These are phyloP conservation scores for Schizosaccharomyces octosporus DNA, from an alignment of 805 yeast species.

Conservation along the genomic window DNA sequence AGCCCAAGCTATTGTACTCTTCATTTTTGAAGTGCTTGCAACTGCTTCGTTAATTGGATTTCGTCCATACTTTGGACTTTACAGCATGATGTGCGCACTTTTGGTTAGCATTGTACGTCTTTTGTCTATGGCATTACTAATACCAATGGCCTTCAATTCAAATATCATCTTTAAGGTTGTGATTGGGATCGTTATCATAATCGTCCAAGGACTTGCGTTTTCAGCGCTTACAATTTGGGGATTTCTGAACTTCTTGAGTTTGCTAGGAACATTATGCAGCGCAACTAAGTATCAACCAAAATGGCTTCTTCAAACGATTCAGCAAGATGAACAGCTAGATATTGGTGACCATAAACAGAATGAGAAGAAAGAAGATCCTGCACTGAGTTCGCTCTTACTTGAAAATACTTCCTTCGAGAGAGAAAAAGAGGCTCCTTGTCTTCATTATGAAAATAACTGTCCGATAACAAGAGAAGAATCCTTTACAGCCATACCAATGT, in stretches of 20 bases:
- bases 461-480: too few species aligned
- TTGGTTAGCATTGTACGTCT: slow-evolving; percentile 12
- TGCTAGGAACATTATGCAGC: neutral
- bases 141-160: slow-evolving; percentile 12
- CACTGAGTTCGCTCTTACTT: too few species aligned
- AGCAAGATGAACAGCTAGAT: neutral
- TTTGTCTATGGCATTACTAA: slow-evolving; percentile 12
- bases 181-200: slow-evolving; percentile 13
- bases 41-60: slow-evolving; percentile 5
- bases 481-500: too few species aligned
- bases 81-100: slow-evolving; percentile 13
- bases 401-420: too few species aligned
- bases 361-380: too few species aligned
- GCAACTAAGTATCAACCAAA: neutral
- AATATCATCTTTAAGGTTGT: slow-evolving; percentile 11
- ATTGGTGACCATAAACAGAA: neutral
- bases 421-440: too few species aligned
- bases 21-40: slow-evolving; percentile 12
- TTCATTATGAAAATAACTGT: too few species aligned
- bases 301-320: neutral
- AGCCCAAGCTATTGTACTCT: slow-evolving; percentile 14
- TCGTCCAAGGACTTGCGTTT: slow-evolving; percentile 9
- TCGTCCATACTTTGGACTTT: slow-evolving; percentile 13
- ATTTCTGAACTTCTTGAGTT: neutral
- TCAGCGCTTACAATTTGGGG: neutral